phyloP scores from a whole-genome alignment of 768 basidiomycete genomes.

The Mycena galopus region DNA sequence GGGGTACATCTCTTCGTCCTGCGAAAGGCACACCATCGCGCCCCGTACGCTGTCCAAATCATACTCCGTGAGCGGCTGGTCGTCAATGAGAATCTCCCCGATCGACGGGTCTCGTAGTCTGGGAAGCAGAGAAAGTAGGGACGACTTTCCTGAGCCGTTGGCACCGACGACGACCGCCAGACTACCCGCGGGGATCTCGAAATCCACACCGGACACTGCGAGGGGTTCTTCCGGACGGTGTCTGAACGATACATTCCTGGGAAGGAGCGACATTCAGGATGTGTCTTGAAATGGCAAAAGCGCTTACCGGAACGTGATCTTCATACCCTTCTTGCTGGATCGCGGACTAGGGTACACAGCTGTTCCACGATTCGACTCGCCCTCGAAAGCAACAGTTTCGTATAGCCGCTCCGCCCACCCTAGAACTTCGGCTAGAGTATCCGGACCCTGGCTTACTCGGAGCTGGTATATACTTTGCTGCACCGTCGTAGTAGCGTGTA shows the following conservation, averaged over 20 bases:
- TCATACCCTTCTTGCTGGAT: conserved; percentile 27
- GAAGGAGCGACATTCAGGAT: neutral
- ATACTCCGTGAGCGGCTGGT: conserved; percentile 49
- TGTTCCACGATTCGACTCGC: conserved; percentile 5
- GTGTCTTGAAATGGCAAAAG: neutral
- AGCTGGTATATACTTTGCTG: conserved; percentile 25
- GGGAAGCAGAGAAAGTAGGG: conserved; percentile 57
- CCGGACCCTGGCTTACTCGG: conserved; percentile 2
- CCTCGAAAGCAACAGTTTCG: conserved; percentile 11
- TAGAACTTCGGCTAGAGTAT: conserved; percentile 17
- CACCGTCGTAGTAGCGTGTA: conserved; percentile 37
- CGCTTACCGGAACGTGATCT: conserved; percentile 29
- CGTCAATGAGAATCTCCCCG: conserved; percentile 58
- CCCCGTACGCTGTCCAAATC: conserved; percentile 48
- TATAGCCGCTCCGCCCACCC: conserved; percentile 24
- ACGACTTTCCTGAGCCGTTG: conserved; percentile 51
- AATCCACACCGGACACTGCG: conserved; percentile 40
- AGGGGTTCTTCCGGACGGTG: conserved; percentile 16
- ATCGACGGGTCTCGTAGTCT: conserved; percentile 47
- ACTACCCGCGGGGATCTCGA: conserved; percentile 47
- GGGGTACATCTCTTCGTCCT: conserved; percentile 53
- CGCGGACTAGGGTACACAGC: conserved; percentile 10
- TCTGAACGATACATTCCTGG: conserved; percentile 29
- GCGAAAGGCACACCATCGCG: conserved; percentile 57
- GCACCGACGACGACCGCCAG: conserved; percentile 51